Base-by-base conservation (phyloP, 768 basidiomycete genomes). In the Mycena epipterygia region DNA sequence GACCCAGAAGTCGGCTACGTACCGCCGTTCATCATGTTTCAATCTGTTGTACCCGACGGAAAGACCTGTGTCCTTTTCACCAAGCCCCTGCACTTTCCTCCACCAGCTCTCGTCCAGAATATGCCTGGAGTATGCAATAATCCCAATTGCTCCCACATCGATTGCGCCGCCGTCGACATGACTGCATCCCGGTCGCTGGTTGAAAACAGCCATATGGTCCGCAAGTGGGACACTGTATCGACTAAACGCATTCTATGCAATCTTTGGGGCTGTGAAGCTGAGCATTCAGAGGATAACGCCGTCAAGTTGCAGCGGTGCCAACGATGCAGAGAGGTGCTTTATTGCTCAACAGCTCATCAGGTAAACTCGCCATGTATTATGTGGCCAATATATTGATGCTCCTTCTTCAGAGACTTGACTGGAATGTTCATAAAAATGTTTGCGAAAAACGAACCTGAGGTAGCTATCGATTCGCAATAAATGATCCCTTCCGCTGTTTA, bases 1-100 rank as follows among this genome's bases (percentile, higher is more conserved):
- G 76, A 76, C 61, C 75, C 75, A 13, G 64, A 42, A 21, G 75
- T 75, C 25, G 72, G 69, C 16, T 75, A 76, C 32, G 75, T 76
- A 5, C 75, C 76, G 16, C 76, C 76, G 1, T 77, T 75, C 67
- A 74, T 76, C 44, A 33, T 76, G 1, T 66, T 77, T 32, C 51
- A 63, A 30, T 67, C 72, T 27, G 41, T 33, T 11, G 0, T 32
- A 11, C 1, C 23, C 16, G 57, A 46, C 11, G 69, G 62, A 23
- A 67, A 62, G 39, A 68, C 65, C 17, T 44, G 51, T 23, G 70
- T 58, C 27, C 72, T 73, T 29, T 75, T 73, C 64, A 71, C 74
- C 41, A 49, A 67, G 23, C 73, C 64, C 7, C 61, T 27, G 11
- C 39, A 68, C 39, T 12, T 29, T 17, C 71, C 73, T 17, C 67